Evolutionary conservation across 108 stramenopile genomes (phyloP), one percentile per base, ranked within the genome.

Genomic region (Aurantiochytrium sp.): DNA sequence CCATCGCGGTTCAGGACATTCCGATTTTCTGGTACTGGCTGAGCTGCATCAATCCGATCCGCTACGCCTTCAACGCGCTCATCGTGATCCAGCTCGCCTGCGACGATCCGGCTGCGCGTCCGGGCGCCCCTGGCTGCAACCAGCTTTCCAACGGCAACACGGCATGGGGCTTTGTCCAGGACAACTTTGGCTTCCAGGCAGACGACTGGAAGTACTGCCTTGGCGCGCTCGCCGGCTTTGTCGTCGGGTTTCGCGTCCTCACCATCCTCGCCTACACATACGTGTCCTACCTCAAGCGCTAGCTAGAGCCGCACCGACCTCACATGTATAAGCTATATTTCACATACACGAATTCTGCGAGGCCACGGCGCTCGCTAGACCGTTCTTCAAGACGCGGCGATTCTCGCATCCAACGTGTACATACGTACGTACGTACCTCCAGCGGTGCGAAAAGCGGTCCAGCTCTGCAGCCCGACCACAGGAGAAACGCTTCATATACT

Each of bases 31-130:
- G 73, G 73, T 48, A 81, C 19, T 81, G 39, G 42, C 12, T 81
- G 73, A 81, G 42, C 45, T 81, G 45, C 73, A 81, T 81, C 24
- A 81, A 81, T 4, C 73, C 73, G 4, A 81, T 81, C 27, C 73
- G 73, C n/a, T 81, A 81, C 39, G 39, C 73, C n/a, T 81, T 41
- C 42, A 48, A 41, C 30, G 73, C 73, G 39, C 45, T 48, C 6
- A 24, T 81, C 2, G 42, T 48, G 12, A 48, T 81, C 12, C 73
- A 81, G 45, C 73, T 81, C 12, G 39, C 42, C 10, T 81, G 73
- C 39, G 73, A 81, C 3, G 45, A 48, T 48, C 45, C 73, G 12
- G 3, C 21, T 27, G 45, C 12, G 6, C n/a, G 73, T n/a, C 59
- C 27, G 8, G 45, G 30, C 27, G 42, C 45, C 6, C 45, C 42